These are phyloP conservation scores for thale cress (Arabidopsis thaliana) DNA, from an alignment of 345 rosid species.

Conservation along the genomic window TAIR10.1 NC_003070.9:2336501-2337000, in stretches of 20 bases:
- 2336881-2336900: conserved; percentile 81
- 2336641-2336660: conserved; percentile 41
- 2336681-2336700: conserved; percentile 88
- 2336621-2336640: neutral
- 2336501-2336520: no score
- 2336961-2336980: conserved; percentile 69
- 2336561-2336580: no score
- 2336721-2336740: conserved; percentile 87
- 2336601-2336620: no score
- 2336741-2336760: conserved; percentile 69
- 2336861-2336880: conserved; percentile 73
- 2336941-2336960: conserved; percentile 63
- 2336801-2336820: conserved; percentile 63
- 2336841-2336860: conserved; percentile 69
- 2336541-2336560: no score
- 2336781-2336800: conserved; percentile 82
- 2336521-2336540: no score
- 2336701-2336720: conserved; percentile 91
- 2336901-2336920: conserved; percentile 82
- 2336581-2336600: no score
- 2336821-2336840: conserved; percentile 82
- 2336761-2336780: conserved; percentile 80
- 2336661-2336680: conserved; percentile 77
- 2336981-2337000: conserved; percentile 77
- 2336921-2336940: conserved; percentile 54